Evolutionary conservation across 2,329 filamentous ascomycete species (phyloP), one percentile per base, ranked within the genome.

Genomic region (Conoideocrella luteorostrata): DNA sequence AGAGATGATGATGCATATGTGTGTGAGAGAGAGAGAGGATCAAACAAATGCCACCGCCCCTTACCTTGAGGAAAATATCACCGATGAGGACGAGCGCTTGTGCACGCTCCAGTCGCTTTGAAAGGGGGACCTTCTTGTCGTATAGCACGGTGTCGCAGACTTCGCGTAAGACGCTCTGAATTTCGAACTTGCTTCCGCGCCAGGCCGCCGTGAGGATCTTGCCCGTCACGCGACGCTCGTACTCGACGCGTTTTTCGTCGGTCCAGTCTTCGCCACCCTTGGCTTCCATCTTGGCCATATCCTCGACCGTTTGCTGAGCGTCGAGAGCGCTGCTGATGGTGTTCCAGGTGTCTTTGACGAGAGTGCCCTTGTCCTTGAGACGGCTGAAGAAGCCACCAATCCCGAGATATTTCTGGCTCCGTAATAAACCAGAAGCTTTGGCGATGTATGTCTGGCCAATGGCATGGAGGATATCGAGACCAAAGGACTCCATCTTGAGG

Each of bases 401-500:
- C 44, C 93, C 93, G 47, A 98, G 82, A 70, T 95, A 94, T 67
- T 97, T 97, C 63, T 98, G 93, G 39, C 85, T 91, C 64, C 95
- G 95, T 52, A 98, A 75, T 59, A 96, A 84, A 1, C 83, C 84
- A 1, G 86, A 87, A 4, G 85, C 88, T 68, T 97, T 97, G 63
- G 82, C 81, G 22, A 93, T 68, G 65, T 98, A 98, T 4, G 88
- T 95, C 54, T 86, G 77, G 13, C 93, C 93, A 56, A 98, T 94
- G 36, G 93, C 90, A 64, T 97, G 91, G 39, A 96, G 74, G 54
- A 97, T 97, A 51, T 98, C 93, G 33, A 98, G 75, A 41, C 93
- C 93, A 56, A 98, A 98, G 0, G 87, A 94, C 69, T 98, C 93
- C 88, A 98, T 98, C 75, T 97, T 98, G 56, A 98, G 74, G 61